A percentile compares a stretch with the other conserved stretches of the same genome.
Conservation (phyloP, 1,139 yeast genomes). For the Wickerhamomyces sp. region DNA sequence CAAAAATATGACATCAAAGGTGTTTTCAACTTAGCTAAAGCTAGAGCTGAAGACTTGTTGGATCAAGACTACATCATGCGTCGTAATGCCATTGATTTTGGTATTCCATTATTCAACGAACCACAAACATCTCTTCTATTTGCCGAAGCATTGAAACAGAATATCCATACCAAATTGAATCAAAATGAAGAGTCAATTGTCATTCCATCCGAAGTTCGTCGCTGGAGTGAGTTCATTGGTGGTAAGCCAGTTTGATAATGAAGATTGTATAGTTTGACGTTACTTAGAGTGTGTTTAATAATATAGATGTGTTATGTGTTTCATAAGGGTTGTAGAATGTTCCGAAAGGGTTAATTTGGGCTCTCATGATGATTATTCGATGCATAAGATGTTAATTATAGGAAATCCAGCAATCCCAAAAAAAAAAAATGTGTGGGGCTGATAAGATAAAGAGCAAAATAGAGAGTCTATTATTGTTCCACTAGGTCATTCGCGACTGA, state of each 20-base stretch:
- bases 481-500: no score
- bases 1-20: conserved; percentile 77
- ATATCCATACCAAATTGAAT: conserved; percentile 53
- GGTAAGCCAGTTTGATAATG: conserved; percentile 77
- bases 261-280: no score
- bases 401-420: no score
- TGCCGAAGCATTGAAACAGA: conserved; percentile 75
- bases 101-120: conserved; percentile 92
- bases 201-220: conserved; percentile 79
- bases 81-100: conserved; percentile 98
- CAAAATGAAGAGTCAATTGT: conserved; percentile 41
- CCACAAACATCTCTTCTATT: conserved; percentile 88
- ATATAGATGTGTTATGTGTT: no score
- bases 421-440: no score
- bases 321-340: no score
- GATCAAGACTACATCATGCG: conserved; percentile 97
- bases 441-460: no score
- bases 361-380: no score
- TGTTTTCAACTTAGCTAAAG: conserved; percentile 87
- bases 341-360: no score
- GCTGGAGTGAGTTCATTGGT: conserved; percentile 97
- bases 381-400: no score
- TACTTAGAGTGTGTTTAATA: no score
- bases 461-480: no score
- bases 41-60: conserved; percentile 77